Conservation (phyloP, 805 yeast genomes). For the Scheffersomyces ergatensis region DNA sequence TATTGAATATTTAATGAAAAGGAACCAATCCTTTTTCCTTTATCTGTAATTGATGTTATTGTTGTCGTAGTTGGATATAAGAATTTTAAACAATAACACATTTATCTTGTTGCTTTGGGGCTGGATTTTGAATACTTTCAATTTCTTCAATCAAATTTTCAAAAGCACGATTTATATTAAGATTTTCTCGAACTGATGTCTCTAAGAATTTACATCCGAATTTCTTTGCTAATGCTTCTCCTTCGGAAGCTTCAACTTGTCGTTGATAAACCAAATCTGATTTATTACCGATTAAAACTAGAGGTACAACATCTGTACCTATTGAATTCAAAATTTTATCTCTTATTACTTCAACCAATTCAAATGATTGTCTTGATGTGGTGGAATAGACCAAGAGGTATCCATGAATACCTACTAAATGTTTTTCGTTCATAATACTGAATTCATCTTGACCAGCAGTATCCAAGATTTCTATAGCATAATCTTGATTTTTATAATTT, state of each 20-base stretch:
- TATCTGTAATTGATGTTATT: no score
- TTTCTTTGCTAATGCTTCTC: slow-evolving; percentile 38
- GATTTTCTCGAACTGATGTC: slow-evolving; percentile 47
- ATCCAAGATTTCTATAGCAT: slow-evolving; percentile 80
- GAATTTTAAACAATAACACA: slow-evolving; percentile 50
- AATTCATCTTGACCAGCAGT: slow-evolving; percentile 95
- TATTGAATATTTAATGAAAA: no score
- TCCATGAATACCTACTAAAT: slow-evolving; percentile 80
- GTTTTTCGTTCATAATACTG: slow-evolving; percentile 74
- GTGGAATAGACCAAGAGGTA: slow-evolving; percentile 80
- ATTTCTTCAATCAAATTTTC: slow-evolving; percentile 56
- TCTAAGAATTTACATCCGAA: slow-evolving; percentile 48
- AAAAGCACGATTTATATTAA: slow-evolving; percentile 51
- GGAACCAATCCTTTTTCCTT: no score
- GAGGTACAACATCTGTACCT: slow-evolving; percentile 47
- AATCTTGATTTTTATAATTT: slow-evolving; percentile 68
- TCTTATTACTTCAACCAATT: slow-evolving; percentile 69
- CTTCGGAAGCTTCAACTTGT: slow-evolving; percentile 61
- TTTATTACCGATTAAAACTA: slow-evolving; percentile 68
- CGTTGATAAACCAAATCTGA: slow-evolving; percentile 60
- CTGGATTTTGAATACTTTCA: slow-evolving; percentile 59
- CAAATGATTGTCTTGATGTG: slow-evolving; percentile 74
- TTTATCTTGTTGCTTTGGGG: slow-evolving; percentile 44
- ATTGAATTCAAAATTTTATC: slow-evolving; percentile 77
- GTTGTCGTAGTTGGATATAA: no score